Percentiles rank a stretch among this genome's conserved stretches.
These are phyloP conservation scores for Pycnococcus provasolii DNA, from an alignment of 139 green algal species.

Conservation along the genomic window DNA sequence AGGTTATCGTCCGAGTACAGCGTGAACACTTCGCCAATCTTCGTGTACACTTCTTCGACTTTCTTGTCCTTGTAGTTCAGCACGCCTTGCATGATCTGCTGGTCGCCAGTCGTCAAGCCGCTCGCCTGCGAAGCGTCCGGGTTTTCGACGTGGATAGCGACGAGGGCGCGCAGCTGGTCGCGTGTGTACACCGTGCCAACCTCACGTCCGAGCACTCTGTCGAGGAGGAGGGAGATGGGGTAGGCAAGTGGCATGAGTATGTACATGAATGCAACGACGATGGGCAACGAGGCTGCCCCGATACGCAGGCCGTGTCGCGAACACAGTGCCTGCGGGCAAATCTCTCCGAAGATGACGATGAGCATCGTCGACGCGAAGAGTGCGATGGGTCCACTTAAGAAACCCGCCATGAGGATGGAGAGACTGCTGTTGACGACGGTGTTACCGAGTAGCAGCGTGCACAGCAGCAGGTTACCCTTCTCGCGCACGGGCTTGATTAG, in stretches of 20 bases:
- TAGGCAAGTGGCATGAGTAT: constrained; percentile 49
- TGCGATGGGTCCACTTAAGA: constrained; percentile 33
- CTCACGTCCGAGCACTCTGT: constrained; percentile 39
- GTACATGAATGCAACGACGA: constrained; percentile 65
- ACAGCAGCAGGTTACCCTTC: constrained; percentile 55
- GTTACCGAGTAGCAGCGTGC: constrained; percentile 56
- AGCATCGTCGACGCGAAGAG: constrained; percentile 41
- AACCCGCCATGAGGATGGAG: constrained; percentile 38
- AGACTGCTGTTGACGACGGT: constrained; percentile 39
- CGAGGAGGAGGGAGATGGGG: constrained; percentile 39
- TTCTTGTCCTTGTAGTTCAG: constrained; percentile 76
- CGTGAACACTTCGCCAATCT: constrained; percentile 70
- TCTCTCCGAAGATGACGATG: constrained; percentile 72
- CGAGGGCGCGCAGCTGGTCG: constrained; percentile 48
- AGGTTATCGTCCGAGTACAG: constrained; percentile 35
- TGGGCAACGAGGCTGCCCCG: constrained; percentile 59
- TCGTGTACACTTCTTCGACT: constrained; percentile 68
- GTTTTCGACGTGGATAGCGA: constrained; percentile 50
- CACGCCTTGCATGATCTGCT: constrained; percentile 57
- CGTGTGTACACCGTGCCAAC: constrained; percentile 41
- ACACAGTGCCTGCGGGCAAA: constrained; percentile 71
- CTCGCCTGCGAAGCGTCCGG: constrained; percentile 35
- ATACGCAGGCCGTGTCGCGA: constrained; percentile 70
- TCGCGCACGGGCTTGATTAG: constrained; percentile 37
- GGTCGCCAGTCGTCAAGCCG: constrained; percentile 46